Conservation (phyloP, 2,329 filamentous ascomycete species). For the Colletotrichum tropicale region DNA sequence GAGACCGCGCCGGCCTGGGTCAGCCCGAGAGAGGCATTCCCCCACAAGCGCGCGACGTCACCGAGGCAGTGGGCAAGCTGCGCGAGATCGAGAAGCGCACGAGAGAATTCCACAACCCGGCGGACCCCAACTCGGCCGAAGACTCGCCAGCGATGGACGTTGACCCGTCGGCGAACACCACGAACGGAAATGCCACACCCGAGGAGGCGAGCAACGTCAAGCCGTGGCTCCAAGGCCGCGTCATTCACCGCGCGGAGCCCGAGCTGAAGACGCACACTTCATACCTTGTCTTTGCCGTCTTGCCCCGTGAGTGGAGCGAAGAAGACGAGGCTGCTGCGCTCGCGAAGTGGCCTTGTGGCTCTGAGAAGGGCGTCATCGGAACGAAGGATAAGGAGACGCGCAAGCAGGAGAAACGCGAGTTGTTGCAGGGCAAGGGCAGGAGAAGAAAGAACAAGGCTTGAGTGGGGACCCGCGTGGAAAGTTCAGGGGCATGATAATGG, state of each 20-base stretch:
- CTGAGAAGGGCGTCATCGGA: conserved; percentile 57
- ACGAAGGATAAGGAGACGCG: conserved; percentile 57
- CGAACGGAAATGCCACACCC: conserved; percentile 25
- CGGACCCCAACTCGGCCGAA: conserved; percentile 28
- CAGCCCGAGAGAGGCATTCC: conserved; percentile 72
- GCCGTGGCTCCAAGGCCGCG: conserved; percentile 74
- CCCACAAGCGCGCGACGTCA: conserved; percentile 73
- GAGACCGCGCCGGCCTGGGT: conserved; percentile 79
- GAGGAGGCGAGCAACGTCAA: conserved; percentile 42
- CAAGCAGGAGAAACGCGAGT: conserved; percentile 61
- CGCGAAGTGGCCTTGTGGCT: conserved; percentile 66
- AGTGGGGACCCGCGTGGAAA: not conserved
- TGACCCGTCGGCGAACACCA: conserved; percentile 33
- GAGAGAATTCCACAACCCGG: conserved; percentile 62
- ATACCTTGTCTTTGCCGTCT: conserved; percentile 91
- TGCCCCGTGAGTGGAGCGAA: conserved; percentile 85
- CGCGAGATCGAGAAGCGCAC: conserved; percentile 74
- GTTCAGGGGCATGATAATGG: not conserved
- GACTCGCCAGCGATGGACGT: conserved; percentile 41
- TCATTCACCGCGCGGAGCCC: conserved; percentile 81
- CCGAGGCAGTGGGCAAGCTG: conserved; percentile 77
- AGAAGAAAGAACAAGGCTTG: conserved; percentile 11
- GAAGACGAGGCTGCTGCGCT: conserved; percentile 77
- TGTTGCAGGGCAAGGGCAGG: conserved; percentile 45
- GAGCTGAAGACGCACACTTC: conserved; percentile 96